Percentiles rank a stretch among this genome's conserved stretches.
These are phyloP conservation scores for Tulasnella sp. DNA, from an alignment of 768 basidiomycete genomes.

Conservation along the genomic window DNA sequence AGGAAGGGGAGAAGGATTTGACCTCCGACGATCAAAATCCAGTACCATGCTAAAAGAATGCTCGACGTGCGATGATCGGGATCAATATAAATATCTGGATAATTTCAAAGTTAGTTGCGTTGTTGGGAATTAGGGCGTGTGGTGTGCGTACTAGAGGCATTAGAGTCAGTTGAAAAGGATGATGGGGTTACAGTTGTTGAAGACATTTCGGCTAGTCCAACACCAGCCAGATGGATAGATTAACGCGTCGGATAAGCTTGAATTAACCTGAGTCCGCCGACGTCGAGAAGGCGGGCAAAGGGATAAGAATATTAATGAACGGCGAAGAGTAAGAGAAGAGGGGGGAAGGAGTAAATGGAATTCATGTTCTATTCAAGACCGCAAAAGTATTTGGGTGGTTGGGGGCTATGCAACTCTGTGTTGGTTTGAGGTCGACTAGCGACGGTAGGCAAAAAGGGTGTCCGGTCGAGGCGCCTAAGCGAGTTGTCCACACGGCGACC, in stretches of 20 bases:
- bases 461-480: neutral
- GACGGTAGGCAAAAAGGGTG: neutral
- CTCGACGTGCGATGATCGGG: neutral
- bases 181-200: neutral
- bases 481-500: neutral
- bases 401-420: neutral
- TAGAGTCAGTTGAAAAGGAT: neutral
- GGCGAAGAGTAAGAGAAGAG: neutral
- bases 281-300: neutral
- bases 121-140: neutral
- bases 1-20: constrained; percentile 27
- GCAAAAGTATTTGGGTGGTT: neutral
- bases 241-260: neutral
- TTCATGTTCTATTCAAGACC: neutral
- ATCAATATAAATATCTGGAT: neutral
- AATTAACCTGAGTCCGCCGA: neutral
- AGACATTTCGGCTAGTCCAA: neutral
- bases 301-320: neutral
- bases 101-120: neutral
- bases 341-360: neutral
- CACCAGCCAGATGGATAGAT: neutral
- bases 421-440: neutral
- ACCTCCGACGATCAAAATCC: constrained; percentile 24
- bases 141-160: neutral
- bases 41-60: constrained; percentile 17